Conservation (phyloP, 805 yeast genomes). For the Metschnikowia cerradonensis region DNA sequence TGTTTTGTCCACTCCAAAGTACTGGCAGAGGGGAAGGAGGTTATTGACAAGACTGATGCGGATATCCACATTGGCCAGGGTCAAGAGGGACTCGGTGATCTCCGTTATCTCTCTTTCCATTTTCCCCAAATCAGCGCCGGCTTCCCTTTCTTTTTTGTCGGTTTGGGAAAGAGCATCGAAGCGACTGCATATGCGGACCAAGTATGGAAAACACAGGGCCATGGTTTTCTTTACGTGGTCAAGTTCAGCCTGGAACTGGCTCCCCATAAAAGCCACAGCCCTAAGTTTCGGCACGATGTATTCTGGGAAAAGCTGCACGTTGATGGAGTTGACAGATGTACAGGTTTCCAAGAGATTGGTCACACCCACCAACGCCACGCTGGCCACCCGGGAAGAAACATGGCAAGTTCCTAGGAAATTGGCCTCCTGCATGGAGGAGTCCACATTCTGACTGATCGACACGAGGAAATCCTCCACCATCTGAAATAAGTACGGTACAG, state of each 20-base stretch:
- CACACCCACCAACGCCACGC: conserved; percentile 58
- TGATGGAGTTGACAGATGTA: conserved; percentile 64
- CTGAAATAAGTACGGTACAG: conserved; percentile 74
- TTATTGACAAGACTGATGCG: conserved; percentile 65
- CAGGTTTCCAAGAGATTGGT: conserved; percentile 67
- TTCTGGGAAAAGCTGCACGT: conserved; percentile 74
- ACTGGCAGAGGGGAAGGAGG: conserved; percentile 73
- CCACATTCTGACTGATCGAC: not conserved
- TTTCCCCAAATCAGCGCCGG: not conserved
- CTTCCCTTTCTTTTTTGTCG: conserved; percentile 15
- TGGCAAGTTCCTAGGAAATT: conserved; percentile 4
- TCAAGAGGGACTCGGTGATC: conserved; percentile 59
- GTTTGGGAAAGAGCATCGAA: conserved; percentile 30
- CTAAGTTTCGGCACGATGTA: conserved; percentile 70
- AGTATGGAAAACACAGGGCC: conserved; percentile 67
- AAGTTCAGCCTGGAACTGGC: conserved; percentile 22
- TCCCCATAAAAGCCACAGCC: conserved; percentile 23
- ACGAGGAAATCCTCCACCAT: conserved; percentile 56
- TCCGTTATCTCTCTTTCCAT: conserved; percentile 51
- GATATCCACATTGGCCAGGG: conserved; percentile 65
- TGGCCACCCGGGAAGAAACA: conserved; percentile 58
- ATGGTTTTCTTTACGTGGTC: conserved; percentile 51
- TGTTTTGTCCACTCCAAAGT: conserved; percentile 82
- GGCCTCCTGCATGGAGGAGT: not conserved
- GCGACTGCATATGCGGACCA: conserved; percentile 61